Base-by-base conservation (phyloP, 2,329 filamentous ascomycete genomes). In the Colletotrichum truncatum region DNA sequence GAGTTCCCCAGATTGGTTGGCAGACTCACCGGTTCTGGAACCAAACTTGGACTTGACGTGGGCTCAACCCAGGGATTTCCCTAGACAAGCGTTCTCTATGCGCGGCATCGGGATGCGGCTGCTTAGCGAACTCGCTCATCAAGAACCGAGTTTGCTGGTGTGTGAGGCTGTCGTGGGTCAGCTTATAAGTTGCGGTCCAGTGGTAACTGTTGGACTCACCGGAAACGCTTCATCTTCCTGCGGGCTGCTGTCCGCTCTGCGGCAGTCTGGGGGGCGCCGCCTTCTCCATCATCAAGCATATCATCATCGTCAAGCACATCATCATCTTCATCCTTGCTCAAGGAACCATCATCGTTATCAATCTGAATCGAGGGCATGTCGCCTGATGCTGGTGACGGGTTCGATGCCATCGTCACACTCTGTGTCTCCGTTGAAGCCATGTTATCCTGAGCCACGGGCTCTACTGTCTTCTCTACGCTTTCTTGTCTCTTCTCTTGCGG, bases 111-210 rank as follows among this genome's bases (percentile, higher is more conserved):
- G 94, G 94, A 75, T 98, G 94, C 23, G 94, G 93, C 75, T 98
- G 94, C 72, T 96, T 94, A 62, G 94, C 92, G 74, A 98, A 98
- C 76, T 98, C 94, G 78, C 93, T 97, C 93, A 97, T 97, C 61
- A 98, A 83, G 73, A 97, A 98, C 12, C 95, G 90, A n/a, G 95
- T 98, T 84, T 98, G 95, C 72, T 96, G 95, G 77, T 98, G 94
- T 1, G 94, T 97, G 69, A 98, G 89, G 70, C 94, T 97, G 72
- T 49, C 28, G 28, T 23, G 21, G 28, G 46, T 49, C 16, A 49
- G 46, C 28, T 12, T 30, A 49, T 18, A 30, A 34, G 16, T 23
- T 16, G 2, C 16, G 16, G 14, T 12, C 8, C 21, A 48, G 14
- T 46, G 11, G 8, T 12, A 48, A 16, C 23, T 21, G 36, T 14